phyloP scores from a whole-genome alignment of 192 early-diverging fungal species.

The Umbelopsis sp. region DNA sequence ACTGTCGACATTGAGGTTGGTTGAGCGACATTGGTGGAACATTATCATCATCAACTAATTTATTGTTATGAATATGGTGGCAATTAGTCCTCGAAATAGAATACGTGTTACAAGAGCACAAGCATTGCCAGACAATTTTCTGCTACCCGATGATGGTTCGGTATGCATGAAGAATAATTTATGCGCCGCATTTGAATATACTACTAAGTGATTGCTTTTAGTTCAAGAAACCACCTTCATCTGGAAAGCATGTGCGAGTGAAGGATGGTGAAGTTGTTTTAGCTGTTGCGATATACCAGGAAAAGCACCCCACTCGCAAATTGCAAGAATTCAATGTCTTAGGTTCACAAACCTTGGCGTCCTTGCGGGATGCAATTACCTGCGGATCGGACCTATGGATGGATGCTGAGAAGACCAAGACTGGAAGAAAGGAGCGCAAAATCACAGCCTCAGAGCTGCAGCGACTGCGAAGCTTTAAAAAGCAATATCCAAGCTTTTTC shows the following conservation, averaged over 20 bases:
- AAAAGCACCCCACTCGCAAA: conserved; percentile 49
- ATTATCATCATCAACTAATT: not conserved
- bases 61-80: not conserved
- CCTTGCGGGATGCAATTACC: conserved; percentile 70
- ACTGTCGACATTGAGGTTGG: conserved; percentile 12
- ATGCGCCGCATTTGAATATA: no score
- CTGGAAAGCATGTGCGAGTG: conserved; percentile 5
- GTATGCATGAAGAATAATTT: no score
- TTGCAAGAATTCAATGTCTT: conserved; percentile 70
- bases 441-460: conserved; percentile 35
- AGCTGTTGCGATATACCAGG: conserved; percentile 66
- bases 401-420: conserved; percentile 36
- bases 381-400: conserved; percentile 64
- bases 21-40: not conserved
- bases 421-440: conserved; percentile 42
- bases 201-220: no score
- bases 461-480: conserved; percentile 17
- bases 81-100: not conserved
- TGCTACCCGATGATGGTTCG: not conserved
- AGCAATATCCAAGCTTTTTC: conserved; percentile 53
- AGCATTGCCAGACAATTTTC: not conserved
- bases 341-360: conserved; percentile 68
- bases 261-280: conserved; percentile 50
- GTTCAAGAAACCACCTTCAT: no score
- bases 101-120: not conserved